Conservation (phyloP, 164 flowering plant species). For the Tetracentron sinense region DNA sequence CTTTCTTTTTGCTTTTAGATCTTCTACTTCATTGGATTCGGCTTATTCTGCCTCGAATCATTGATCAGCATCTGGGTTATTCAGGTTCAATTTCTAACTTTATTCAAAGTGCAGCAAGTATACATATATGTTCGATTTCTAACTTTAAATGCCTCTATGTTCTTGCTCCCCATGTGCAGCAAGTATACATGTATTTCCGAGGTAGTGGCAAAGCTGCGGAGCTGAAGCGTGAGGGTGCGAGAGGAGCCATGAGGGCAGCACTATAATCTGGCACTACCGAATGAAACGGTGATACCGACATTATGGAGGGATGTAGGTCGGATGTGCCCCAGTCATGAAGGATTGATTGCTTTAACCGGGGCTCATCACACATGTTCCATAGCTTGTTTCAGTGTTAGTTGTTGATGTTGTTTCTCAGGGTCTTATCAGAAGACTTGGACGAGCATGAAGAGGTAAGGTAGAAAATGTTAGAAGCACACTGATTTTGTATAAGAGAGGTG, state of each 20-base stretch:
- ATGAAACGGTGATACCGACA: background rate
- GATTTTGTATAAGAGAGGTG: background rate
- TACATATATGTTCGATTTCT: slow-evolving; percentile 80
- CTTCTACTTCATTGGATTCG: slow-evolving; percentile 90
- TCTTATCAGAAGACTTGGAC: background rate
- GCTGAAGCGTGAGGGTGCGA: slow-evolving; percentile 66
- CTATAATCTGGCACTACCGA: slow-evolving; percentile 20
- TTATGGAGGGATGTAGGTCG: slow-evolving; percentile 11
- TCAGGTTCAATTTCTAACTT: slow-evolving; percentile 49
- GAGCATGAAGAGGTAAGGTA: background rate
- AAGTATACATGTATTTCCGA: slow-evolving; percentile 90
- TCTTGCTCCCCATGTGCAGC: slow-evolving; percentile 42
- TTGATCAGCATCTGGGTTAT: slow-evolving; percentile 90
- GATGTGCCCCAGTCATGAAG: slow-evolving; percentile 3
- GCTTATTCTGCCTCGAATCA: slow-evolving; percentile 64
- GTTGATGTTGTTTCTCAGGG: background rate
- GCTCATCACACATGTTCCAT: background rate
- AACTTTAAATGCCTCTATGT: background rate
- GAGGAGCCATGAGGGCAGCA: slow-evolving; percentile 69
- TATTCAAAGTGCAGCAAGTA: slow-evolving; percentile 63
- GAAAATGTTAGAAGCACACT: background rate
- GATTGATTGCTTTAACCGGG: background rate
- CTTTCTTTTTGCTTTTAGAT: slow-evolving; percentile 43
- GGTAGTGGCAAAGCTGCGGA: slow-evolving; percentile 84
- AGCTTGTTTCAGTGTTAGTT: slow-evolving; percentile 7